Conservation (phyloP, 1,284 basidiomycete genomes). For the Pholiota adiposa region DNA sequence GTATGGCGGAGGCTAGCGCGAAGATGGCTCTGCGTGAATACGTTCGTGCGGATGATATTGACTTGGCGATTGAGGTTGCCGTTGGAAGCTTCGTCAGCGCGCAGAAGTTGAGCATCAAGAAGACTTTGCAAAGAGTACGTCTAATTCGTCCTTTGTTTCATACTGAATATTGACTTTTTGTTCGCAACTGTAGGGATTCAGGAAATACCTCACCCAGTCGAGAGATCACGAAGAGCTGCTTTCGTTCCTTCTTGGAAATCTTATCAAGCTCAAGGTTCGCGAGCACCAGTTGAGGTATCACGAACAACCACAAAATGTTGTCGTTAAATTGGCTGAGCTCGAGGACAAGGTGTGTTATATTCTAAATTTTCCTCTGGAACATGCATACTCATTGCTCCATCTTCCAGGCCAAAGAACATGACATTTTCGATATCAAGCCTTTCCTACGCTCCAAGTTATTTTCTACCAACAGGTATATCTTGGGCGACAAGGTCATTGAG, state of each 20-base stretch:
- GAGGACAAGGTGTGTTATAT: conserved; percentile 73
- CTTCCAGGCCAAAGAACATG: conserved; percentile 86
- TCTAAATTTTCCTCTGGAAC: too few species aligned
- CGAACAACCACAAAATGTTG: conserved; percentile 76
- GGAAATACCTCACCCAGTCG: conserved; percentile 95
- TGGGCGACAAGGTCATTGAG: conserved; percentile 67
- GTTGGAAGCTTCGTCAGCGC: conserved; percentile 95
- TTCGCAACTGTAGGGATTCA: conserved; percentile 79
- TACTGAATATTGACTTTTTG: conserved; percentile 10
- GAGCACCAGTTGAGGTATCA: conserved; percentile 79
- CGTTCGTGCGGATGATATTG: conserved; percentile 95
- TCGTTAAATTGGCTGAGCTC: conserved; percentile 78
- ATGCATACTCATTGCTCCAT: background rate
- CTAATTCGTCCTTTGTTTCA: conserved; percentile 1
- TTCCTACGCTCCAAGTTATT: conserved; percentile 91
- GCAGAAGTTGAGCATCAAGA: conserved; percentile 99
- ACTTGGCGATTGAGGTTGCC: conserved; percentile 95
- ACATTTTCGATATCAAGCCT: conserved; percentile 88
- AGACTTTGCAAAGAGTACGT: conserved; percentile 91
- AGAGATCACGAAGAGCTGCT: conserved; percentile 96
- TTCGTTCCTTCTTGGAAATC: conserved; percentile 91
- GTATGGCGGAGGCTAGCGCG: conserved; percentile 98
- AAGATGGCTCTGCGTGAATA: conserved; percentile 99
- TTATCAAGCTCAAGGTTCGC: conserved; percentile 94
- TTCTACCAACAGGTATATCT: conserved; percentile 86